Conservation (phyloP, 2,329 filamentous ascomycete genomes). For the Aaosphaeria arxii region DNA sequence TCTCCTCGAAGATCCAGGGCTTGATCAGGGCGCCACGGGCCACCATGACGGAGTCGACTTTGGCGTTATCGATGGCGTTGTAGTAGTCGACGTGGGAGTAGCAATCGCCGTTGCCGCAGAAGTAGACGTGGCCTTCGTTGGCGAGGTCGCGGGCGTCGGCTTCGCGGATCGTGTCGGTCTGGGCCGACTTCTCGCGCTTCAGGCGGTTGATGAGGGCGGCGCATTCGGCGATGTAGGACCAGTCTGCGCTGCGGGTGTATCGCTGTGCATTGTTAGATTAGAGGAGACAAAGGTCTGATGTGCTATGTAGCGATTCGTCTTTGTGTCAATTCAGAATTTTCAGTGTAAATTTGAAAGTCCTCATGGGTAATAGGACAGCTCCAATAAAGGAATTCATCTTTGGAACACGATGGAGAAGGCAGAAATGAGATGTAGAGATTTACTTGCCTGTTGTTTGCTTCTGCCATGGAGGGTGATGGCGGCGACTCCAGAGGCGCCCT, state of each 20-base stretch:
- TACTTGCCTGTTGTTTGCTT: constrained; percentile 65
- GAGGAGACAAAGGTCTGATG: too few relatives aligned
- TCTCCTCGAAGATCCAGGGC: constrained; percentile 98
- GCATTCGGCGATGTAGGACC: constrained; percentile 90
- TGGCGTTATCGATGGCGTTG: constrained; percentile 69
- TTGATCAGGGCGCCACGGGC: constrained; percentile 95
- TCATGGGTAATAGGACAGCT: too few relatives aligned
- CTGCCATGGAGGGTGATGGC: constrained; percentile 95
- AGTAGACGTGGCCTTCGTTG: constrained; percentile 71
- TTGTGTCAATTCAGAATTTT: too few relatives aligned
- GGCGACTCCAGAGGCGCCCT: constrained; percentile 69
- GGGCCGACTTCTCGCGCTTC: constrained; percentile 63
- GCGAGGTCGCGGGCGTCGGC: constrained; percentile 72
- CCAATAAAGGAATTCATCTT: too few relatives aligned
- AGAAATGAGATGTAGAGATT: too few relatives aligned
- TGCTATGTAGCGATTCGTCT: too few relatives aligned
- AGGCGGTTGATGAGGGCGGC: constrained; percentile 79
- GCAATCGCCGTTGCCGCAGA: constrained; percentile 94
- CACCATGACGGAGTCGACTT: constrained; percentile 94
- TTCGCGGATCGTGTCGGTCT: constrained; percentile 75
- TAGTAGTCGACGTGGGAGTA: constrained; percentile 90
- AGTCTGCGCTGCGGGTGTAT: constrained; percentile 90
- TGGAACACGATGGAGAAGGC: too few relatives aligned
- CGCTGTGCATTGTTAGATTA: constrained; percentile 49
- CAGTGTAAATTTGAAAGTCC: too few relatives aligned